Evolutionary conservation across 352 stramenopile species (phyloP).

Genomic region (Pythium dissotocum): DNA sequence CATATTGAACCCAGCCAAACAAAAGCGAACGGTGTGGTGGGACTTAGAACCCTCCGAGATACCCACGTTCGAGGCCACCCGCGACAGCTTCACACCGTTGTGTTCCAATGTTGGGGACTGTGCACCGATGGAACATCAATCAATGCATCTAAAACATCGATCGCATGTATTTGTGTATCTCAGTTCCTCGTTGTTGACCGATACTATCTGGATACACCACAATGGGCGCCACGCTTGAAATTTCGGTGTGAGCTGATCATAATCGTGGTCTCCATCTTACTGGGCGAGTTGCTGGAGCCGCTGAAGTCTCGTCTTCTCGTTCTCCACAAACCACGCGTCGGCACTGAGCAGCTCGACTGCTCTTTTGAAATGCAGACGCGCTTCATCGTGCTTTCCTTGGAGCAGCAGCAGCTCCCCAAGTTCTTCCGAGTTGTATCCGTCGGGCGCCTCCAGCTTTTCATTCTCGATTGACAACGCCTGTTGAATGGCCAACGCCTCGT

Average conservation of each 20-base stretch:
- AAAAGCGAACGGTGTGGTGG: too few relatives aligned
- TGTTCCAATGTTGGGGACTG: too few relatives aligned
- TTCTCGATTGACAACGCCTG: constrained; percentile 11
- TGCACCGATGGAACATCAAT: too few relatives aligned
- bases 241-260: too few relatives aligned
- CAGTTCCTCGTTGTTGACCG: too few relatives aligned
- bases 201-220: too few relatives aligned
- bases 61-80: too few relatives aligned
- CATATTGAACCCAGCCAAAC: too few relatives aligned
- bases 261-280: neutral
- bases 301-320: constrained; percentile 13
- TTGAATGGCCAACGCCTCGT: constrained; percentile 24
- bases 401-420: constrained; percentile 24
- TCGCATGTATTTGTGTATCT: too few relatives aligned
- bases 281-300: constrained; percentile 9
- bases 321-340: constrained; percentile 19
- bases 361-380: neutral
- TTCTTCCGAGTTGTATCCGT: constrained; percentile 30
- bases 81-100: too few relatives aligned
- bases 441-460: neutral
- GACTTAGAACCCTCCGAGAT: too few relatives aligned
- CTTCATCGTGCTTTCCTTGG: constrained; percentile 9
- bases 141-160: too few relatives aligned
- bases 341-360: constrained; percentile 7
- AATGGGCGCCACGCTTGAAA: neutral